phyloP scores from a whole-genome alignment of 2,329 filamentous ascomycete species.

The Penicillium sp. region DNA sequence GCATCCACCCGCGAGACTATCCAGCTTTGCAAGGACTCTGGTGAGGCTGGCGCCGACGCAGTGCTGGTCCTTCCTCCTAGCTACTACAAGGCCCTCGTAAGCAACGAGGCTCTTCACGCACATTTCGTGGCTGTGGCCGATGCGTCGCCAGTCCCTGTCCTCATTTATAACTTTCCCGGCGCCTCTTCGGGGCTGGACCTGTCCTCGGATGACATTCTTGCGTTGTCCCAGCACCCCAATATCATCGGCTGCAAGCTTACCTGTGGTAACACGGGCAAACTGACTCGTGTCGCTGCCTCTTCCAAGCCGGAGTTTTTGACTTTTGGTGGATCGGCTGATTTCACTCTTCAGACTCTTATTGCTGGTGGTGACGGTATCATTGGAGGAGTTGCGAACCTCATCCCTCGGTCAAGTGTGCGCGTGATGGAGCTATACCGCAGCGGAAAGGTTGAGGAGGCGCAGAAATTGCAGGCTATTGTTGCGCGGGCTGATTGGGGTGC shows the following conservation, averaged over 20 bases:
- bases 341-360: constrained; percentile 77
- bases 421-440: constrained; percentile 75
- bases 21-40: constrained; percentile 67
- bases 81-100: constrained; percentile 71
- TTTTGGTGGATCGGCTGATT: constrained; percentile 85
- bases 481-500: constrained; percentile 79
- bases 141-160: constrained; percentile 60
- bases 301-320: constrained; percentile 67
- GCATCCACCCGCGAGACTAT: constrained; percentile 74
- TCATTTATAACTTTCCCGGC: constrained; percentile 73
- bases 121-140: constrained; percentile 68
- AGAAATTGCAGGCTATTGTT: constrained; percentile 73
- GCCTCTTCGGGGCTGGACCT: constrained; percentile 68
- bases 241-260: constrained; percentile 72
- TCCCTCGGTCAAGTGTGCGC: constrained; percentile 77
- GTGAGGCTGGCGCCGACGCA: constrained; percentile 69
- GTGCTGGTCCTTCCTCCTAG: constrained; percentile 73
- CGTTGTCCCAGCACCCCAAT: constrained; percentile 60
- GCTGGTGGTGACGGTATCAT: constrained; percentile 82
- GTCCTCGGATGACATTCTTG: constrained; percentile 64
- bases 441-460: constrained; percentile 73
- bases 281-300: constrained; percentile 60
- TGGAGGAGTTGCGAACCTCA: constrained; percentile 79
- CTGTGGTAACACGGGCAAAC: constrained; percentile 72
- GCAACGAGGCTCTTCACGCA: constrained; percentile 57